Evolutionary conservation across 2,329 filamentous ascomycete genomes (phyloP), one percentile per base, ranked within the genome.

Genomic region (Akanthomyces lecanii): DNA sequence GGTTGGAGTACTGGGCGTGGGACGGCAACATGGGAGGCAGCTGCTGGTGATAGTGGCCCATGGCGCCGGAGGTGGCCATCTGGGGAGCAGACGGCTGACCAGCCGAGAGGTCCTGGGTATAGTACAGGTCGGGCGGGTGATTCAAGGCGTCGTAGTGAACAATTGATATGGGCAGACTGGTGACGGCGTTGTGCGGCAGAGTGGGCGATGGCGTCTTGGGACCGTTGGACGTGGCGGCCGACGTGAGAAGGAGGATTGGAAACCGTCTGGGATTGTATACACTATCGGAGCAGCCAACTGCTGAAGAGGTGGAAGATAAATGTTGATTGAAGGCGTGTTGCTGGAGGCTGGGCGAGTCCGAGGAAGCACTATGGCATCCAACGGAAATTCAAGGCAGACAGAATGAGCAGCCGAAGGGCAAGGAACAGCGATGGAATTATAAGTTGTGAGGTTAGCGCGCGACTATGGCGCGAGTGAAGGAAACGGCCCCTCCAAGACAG

Each of bases 121-220:
- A 92, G 76, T 96, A 95, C 88, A 96, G 90, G 70, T 96, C 94
- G 69, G 87, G 85, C 70, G 85, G 84, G 77, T 89, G 89, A 79
- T 96, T 96, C 93, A 97, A 97, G 77, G 81, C 79, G 73, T 75
- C 73, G 69, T 70, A 73, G 59, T 68, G 70, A 44, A 69, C 64
- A 53, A 74, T 75, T 52, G 69, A 66, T 21, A 72, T 74, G 51
- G 72, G 68, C 44, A 70, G 69, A 40, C 68, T 69, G 16, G 71
- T 69, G 61, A 73, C 71, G 53, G 72, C 70, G 71, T 82, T 81
- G 53, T 81, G 78, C 63, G 81, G 83, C 61, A 87, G 83, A 68
- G 84, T 87, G 40, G 89, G 87, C 28, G 90, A 91, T n/a, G 90
- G 89, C 14, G 90, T 93, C 74, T 92, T 92, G 71, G 87, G 87